These are phyloP conservation scores for Gymnopus androsaceus DNA, from an alignment of 1,284 basidiomycete genomes.

Conservation along the genomic window DNA sequence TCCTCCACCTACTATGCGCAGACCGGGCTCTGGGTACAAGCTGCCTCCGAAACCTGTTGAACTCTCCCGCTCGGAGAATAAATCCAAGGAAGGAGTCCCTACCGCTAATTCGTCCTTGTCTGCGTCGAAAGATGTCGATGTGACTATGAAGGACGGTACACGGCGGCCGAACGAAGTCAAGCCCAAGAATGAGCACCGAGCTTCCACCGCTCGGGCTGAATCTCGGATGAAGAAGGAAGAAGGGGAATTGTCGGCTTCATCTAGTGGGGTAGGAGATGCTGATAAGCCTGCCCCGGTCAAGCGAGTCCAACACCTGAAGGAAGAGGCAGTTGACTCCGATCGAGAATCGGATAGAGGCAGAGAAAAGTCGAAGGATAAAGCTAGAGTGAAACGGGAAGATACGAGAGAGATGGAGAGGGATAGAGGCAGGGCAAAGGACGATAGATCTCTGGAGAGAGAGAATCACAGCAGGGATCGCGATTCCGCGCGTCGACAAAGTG, in stretches of 20 bases:
- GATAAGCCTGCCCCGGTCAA: constrained; percentile 10
- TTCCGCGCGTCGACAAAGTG: background rate
- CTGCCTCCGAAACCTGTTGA: constrained; percentile 23
- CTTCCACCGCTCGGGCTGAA: background rate
- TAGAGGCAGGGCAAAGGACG: constrained; percentile 17
- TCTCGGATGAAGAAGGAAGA: constrained; percentile 9
- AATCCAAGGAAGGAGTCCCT: background rate
- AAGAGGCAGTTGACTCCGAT: constrained; percentile 23
- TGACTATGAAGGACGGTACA: constrained; percentile 9
- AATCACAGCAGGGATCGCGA: background rate
- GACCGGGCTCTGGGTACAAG: constrained; percentile 55
- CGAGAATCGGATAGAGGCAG: constrained; percentile 20
- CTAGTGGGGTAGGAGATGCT: constrained; percentile 1
- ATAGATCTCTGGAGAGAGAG: constrained; percentile 11
- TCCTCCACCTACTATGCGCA: constrained; percentile 25
- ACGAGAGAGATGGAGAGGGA: constrained; percentile 20
- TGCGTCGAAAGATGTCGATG: background rate
- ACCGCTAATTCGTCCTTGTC: background rate
- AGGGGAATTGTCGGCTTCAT: constrained; percentile 4
- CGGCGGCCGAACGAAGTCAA: constrained; percentile 27
- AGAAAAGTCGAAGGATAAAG: constrained; percentile 17
- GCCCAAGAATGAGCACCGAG: constrained; percentile 1
- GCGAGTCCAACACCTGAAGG: constrained; percentile 16
- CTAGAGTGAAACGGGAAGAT: constrained; percentile 17
- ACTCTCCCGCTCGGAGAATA: constrained; percentile 22